Conservation (phyloP, 176 grass and related monocot genomes). For the sorghum (Sorghum bicolor) region Sorghum_bicolor_NCBIv3 NC_012873.2:17364501-17365000, state of each 20-base stretch:
- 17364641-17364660: too few species aligned
- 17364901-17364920: constrained; percentile 51
- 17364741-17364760: constrained; percentile 76
- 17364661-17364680: constrained; percentile 84
- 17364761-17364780: constrained; percentile 81
- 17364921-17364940: constrained; percentile 93
- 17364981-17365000: constrained; percentile 69
- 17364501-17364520: too few species aligned
- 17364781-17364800: constrained; percentile 62
- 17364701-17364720: constrained; percentile 39
- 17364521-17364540: too few species aligned
- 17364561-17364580: too few species aligned
- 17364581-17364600: too few species aligned
- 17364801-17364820: constrained; percentile 88
- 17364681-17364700: constrained; percentile 55
- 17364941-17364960: constrained; percentile 51
- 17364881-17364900: constrained; percentile 69
- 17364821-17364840: constrained; percentile 62
- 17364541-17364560: too few species aligned
- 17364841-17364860: constrained; percentile 57
- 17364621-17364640: too few species aligned
- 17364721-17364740: constrained; percentile 77
- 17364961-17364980: constrained; percentile 75
- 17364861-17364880: constrained; percentile 50
- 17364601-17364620: too few species aligned